phyloP scores from a whole-genome alignment of 1,139 yeast genomes.

The Pichia terricola region DNA sequence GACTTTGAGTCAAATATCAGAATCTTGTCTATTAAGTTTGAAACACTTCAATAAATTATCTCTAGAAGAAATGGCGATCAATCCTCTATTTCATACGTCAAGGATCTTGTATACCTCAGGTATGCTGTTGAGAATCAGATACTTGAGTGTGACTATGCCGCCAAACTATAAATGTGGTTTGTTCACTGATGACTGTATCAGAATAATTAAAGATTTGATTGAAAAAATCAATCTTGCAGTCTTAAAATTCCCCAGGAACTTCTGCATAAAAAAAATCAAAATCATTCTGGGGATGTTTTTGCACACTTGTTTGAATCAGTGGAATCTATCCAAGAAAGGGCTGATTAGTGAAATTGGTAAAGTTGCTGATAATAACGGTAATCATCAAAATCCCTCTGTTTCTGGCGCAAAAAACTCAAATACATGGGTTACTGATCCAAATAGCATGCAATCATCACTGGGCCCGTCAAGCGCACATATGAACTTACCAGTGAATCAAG shows the following conservation, averaged over 20 bases:
- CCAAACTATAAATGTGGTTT: slow-evolving; percentile 36
- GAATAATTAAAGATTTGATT: slow-evolving; percentile 35
- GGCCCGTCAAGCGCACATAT: background rate
- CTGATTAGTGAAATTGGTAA: slow-evolving; percentile 10
- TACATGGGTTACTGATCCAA: background rate
- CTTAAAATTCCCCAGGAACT: slow-evolving; percentile 35
- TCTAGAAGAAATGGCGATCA: slow-evolving; percentile 37
- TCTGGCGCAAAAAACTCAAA: background rate
- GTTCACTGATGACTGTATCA: slow-evolving; percentile 41
- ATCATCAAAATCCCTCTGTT: slow-evolving; percentile 2
- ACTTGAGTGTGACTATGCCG: slow-evolving; percentile 46
- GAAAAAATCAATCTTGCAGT: slow-evolving; percentile 32
- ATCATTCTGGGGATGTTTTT: slow-evolving; percentile 48
- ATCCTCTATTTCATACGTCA: slow-evolving; percentile 57
- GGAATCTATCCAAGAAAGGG: slow-evolving; percentile 16
- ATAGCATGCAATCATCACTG: background rate
- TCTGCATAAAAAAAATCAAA: slow-evolving; percentile 41
- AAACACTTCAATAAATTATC: slow-evolving; percentile 38
- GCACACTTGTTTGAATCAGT: slow-evolving; percentile 51
- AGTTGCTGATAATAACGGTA: background rate
- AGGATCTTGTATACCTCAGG: slow-evolving; percentile 64
- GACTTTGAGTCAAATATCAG: slow-evolving; percentile 42
- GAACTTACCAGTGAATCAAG: no score
- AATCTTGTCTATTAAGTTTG: slow-evolving; percentile 45
- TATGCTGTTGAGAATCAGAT: slow-evolving; percentile 51